A percentile compares a stretch with the other conserved stretches of the same genome.
Conservation (phyloP, 169 alveolate genomes). For the Plasmodium cynomolgi region DNA sequence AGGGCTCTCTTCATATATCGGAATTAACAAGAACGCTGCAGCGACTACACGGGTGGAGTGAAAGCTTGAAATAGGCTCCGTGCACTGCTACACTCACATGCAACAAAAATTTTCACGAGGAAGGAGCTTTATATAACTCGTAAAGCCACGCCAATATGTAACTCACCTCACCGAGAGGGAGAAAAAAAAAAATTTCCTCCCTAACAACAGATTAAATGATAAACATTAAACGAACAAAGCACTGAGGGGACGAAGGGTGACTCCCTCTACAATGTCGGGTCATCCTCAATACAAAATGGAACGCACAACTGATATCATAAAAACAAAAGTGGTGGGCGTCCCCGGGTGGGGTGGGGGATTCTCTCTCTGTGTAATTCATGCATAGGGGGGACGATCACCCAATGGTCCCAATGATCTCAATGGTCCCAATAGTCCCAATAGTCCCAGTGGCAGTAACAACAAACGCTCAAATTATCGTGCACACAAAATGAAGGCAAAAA, state of each 20-base stretch:
- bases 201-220: not conserved
- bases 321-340: not conserved
- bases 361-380: no score
- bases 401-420: no score
- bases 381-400: no score
- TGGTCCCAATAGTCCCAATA: no score
- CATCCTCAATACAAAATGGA: not conserved
- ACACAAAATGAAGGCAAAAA: no score
- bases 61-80: no score
- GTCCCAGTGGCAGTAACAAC: no score
- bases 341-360: not conserved
- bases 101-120: slow-evolving; percentile 20
- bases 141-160: slow-evolving; percentile 52
- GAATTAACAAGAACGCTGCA: no score
- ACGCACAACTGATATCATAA: not conserved
- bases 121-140: not conserved
- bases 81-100: no score
- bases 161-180: slow-evolving; percentile 6
- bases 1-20: no score
- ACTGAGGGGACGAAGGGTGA: not conserved
- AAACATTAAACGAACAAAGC: not conserved
- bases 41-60: no score
- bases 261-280: not conserved
- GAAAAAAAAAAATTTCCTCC: not conserved
- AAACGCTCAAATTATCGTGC: no score